Base-by-base conservation (phyloP, 1,139 yeast species). In the Scheffersomyces parashehatae region DNA sequence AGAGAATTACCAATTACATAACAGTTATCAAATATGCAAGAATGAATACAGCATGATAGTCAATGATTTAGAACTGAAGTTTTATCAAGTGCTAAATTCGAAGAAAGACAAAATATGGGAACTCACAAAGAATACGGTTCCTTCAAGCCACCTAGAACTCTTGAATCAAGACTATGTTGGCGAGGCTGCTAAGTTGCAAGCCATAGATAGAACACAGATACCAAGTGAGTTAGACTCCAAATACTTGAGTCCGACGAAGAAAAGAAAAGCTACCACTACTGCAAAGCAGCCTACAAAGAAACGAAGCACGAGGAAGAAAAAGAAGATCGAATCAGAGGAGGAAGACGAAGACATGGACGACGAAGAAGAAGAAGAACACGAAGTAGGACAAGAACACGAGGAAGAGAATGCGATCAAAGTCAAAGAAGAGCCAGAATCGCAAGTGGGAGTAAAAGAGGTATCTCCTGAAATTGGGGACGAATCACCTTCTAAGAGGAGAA, bases 41-140 rank as follows among this genome's bases (percentile, higher is more conserved):
- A 37, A 37, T 5, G 70, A 71, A 36, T 65, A 65, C 46, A 45
- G 59, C 12, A 33, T 34, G 13, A 64, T 73, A 3, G 48, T 67
- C 3, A 46, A 53, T 2, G 77, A 74, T 51, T 43, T 73, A 29
- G 69, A 70, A 45, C 59, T 55, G 44, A 68, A 70, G 49, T 71
- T 71, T 41, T 67, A 65, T 46, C 67, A 61, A 41, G 63, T 70
- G 5, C 54, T 74, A 37, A 63, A 65, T 42, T 48, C 67, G 24
- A 74, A 74, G 50, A 70, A 72, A 49, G 63, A 60, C 41, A 59
- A 52, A 47, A 73, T 73, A 8, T 61, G 70, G 55, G 60, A 69
- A 43, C 54, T 73, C 26, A 56, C 56, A 37, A 50, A 53, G 33
- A 46, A 45, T 11, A 15, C 36, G 10, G 15, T 20, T 11, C 45